phyloP scores from a whole-genome alignment of 805 yeast species.

The Saccharomycopsis fodiens region DNA sequence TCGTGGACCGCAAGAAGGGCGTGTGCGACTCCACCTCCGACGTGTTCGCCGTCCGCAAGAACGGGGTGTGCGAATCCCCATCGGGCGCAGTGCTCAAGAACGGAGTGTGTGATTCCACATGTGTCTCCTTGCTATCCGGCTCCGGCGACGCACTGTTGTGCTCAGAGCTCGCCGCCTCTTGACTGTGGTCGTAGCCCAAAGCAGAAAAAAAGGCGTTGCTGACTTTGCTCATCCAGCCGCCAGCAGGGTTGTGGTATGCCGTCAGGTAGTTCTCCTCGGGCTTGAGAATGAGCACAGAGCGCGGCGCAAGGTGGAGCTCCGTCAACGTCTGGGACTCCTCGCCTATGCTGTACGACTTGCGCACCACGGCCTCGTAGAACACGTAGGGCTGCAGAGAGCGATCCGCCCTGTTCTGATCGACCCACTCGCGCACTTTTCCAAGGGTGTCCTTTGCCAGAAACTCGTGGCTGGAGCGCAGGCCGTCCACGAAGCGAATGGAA shows the following conservation, averaged over 20 bases:
- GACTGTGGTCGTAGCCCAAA: constrained; percentile 26
- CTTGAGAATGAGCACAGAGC: constrained; percentile 69
- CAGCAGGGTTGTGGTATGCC: constrained; percentile 24
- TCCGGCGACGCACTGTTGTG: background rate
- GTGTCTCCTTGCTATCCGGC: background rate
- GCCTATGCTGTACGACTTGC: constrained; percentile 51
- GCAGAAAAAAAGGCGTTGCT: constrained; percentile 28
- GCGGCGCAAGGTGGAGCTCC: constrained; percentile 54
- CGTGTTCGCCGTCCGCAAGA: no score
- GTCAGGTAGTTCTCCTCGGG: constrained; percentile 37
- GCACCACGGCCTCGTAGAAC: constrained; percentile 48
- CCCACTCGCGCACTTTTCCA: constrained; percentile 52
- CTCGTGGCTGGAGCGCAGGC: constrained; percentile 44
- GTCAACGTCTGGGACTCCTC: constrained; percentile 51
- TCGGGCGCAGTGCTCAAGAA: background rate
- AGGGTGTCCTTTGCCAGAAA: constrained; percentile 43
- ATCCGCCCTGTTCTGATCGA: constrained; percentile 45
- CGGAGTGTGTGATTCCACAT: background rate
- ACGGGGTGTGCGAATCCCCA: background rate
- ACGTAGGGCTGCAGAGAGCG: constrained; percentile 34
- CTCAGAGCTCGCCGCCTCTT: background rate
- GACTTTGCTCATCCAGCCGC: constrained; percentile 28
- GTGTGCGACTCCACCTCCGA: constrained; percentile 17
- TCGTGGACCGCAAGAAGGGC: constrained; percentile 26
- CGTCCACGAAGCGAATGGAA: constrained; percentile 62